Base-by-base conservation (phyloP, 805 yeast species). In the Saturnispora bothae region DNA sequence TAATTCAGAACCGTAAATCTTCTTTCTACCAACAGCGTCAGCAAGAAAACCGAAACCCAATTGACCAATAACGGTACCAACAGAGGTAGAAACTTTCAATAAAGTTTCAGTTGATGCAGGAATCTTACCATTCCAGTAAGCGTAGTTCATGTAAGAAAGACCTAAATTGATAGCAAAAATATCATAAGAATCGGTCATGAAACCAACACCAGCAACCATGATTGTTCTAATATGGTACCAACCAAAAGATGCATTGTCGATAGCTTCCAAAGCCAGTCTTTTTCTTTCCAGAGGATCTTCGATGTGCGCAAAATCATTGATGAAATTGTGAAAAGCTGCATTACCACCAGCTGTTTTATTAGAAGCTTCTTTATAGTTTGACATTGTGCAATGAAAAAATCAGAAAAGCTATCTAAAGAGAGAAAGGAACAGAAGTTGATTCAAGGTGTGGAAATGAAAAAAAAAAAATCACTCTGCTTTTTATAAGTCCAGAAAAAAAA, bases 11-110 rank as follows among this genome's bases (percentile, higher is more conserved):
- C 96, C 96, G 60, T 86, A 85, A 55, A 85, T 75, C 56, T 71
- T 76, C 65, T 86, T 85, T 67, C 96, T 78, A 51, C 96, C 96
- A 41, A 80, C 65, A 15, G 66, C 58, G 68, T 85, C 96, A 44
- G 89, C 95, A 47, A 80, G 51, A 53, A 71, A 66, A 64, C 96
- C 96, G 52, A 85, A 86, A 41, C 81, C 75, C 34, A 86, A 55
- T 65, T 86, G 95, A 53, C 95, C 96, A 54, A 85, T 73, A 48
- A 85, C 94, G 28, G 95, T 86, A 65, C 95, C 95, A 40, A 84
- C 94, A 33, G 95, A 84, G 14, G 95, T 85, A 38, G 94, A 83
- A 37, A 82, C 89, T 64, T 85, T 85, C 48, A 85, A 63, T 48
- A 84, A 66, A 40, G 95, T 84, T 43, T 65, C 61, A 39, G 94